phyloP scores from a whole-genome alignment of 176 grass and related monocot species.

The Zizania latifolia region DNA sequence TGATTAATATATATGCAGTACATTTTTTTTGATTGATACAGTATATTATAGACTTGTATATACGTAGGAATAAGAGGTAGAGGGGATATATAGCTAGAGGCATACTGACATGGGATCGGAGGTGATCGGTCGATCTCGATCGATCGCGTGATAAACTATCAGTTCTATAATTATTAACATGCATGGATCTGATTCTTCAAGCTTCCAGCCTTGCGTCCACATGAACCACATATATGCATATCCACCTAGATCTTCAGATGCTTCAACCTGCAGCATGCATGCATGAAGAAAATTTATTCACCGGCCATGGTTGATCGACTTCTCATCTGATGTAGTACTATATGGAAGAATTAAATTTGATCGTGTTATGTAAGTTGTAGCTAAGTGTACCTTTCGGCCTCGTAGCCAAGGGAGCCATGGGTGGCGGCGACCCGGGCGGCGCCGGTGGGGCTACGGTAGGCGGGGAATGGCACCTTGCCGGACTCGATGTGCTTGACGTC shows the following conservation, averaged over 20 bases:
- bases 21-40: too few species aligned
- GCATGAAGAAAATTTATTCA: neutral
- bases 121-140: too few species aligned
- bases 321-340: too few species aligned
- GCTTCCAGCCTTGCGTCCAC: neutral
- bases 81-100: too few species aligned
- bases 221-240: neutral
- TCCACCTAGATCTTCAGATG: slow-evolving; percentile 47
- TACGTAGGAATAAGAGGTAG: too few species aligned
- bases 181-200: slow-evolving; percentile 16
- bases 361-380: too few species aligned
- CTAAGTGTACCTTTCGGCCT: slow-evolving; percentile 43
- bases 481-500: slow-evolving; percentile 72
- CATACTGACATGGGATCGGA: too few species aligned
- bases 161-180: slow-evolving; percentile 22
- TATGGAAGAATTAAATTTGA: too few species aligned
- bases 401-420: slow-evolving; percentile 28
- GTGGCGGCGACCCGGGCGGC: neutral
- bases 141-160: too few species aligned
- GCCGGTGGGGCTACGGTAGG: slow-evolving; percentile 25
- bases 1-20: too few species aligned
- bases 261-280: slow-evolving; percentile 34
- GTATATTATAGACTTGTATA: too few species aligned
- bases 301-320: neutral
- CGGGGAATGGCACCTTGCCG: slow-evolving; percentile 52